Evolutionary conservation across 257 asterid species (phyloP).

Genomic region (Solanum acaule): DNA sequence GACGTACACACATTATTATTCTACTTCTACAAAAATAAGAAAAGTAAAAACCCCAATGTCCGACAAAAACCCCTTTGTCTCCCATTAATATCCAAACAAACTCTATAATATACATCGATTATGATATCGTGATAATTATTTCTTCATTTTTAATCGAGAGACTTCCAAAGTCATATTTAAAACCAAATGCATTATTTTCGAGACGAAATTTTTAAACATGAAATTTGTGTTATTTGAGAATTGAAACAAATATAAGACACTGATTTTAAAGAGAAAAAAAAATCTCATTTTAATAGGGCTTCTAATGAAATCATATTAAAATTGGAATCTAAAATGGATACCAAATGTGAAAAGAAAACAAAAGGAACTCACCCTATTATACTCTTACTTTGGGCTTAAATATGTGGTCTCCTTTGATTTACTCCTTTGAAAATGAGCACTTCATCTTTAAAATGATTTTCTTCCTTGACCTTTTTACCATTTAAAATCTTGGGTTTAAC

Average conservation of each 20-base stretch:
- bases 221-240: background rate
- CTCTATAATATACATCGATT: background rate
- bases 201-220: background rate
- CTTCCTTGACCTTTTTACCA: background rate
- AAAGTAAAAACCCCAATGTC: background rate
- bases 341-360: background rate
- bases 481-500: background rate
- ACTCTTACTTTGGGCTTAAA: background rate
- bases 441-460: background rate
- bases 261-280: no score
- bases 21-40: background rate
- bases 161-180: background rate
- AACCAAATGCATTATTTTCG: accelerated
- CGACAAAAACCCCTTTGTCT: background rate
- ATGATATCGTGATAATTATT: background rate
- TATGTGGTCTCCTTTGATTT: background rate
- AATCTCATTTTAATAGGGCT: no score
- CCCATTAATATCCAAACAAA: background rate
- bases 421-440: background rate
- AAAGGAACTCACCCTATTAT: background rate
- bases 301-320: background rate
- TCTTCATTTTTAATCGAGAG: accelerated
- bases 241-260: background rate
- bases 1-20: background rate
- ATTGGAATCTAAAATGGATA: background rate